Conservation (phyloP, 2,329 filamentous ascomycete species). For the Lasiodiplodia theobromae region DNA sequence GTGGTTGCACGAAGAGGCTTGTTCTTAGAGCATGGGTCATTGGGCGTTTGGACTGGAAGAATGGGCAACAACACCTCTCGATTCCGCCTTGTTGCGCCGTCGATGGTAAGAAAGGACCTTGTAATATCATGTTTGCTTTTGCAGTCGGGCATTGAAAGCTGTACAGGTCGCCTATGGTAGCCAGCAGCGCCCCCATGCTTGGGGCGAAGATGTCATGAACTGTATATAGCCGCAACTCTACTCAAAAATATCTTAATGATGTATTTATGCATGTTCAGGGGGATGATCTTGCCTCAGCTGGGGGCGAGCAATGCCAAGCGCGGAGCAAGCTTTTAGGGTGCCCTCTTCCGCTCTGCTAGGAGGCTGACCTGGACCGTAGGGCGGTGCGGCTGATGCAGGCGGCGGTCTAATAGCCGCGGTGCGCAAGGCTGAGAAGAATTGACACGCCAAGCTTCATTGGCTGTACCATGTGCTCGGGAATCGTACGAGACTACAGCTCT, state of each 20-base stretch:
- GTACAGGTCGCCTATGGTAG: not conserved
- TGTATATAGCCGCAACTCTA: constrained; percentile 9
- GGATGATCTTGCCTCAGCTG: not conserved
- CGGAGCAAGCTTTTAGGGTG: not conserved
- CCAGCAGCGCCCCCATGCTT: not conserved
- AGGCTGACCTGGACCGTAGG: not conserved
- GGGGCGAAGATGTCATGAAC: not conserved
- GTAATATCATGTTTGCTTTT: not conserved
- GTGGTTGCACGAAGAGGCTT: not conserved
- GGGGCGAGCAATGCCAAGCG: not conserved
- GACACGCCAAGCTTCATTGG: not conserved
- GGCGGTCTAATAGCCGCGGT: not conserved
- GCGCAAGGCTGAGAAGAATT: not conserved
- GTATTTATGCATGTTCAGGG: not conserved
- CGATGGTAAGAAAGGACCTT: not conserved
- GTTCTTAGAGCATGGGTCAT: constrained; percentile 1
- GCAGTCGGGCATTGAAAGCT: constrained; percentile 1
- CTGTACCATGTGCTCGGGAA: not conserved
- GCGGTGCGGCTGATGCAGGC: not conserved
- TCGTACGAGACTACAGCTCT: not conserved
- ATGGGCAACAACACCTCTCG: not conserved
- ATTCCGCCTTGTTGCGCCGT: not conserved
- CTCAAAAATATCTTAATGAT: not conserved
- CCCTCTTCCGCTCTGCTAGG: not conserved
- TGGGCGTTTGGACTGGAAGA: constrained; percentile 4